phyloP scores from a whole-genome alignment of 441 rosid genomes.

The Macaranga tanarius region DNA sequence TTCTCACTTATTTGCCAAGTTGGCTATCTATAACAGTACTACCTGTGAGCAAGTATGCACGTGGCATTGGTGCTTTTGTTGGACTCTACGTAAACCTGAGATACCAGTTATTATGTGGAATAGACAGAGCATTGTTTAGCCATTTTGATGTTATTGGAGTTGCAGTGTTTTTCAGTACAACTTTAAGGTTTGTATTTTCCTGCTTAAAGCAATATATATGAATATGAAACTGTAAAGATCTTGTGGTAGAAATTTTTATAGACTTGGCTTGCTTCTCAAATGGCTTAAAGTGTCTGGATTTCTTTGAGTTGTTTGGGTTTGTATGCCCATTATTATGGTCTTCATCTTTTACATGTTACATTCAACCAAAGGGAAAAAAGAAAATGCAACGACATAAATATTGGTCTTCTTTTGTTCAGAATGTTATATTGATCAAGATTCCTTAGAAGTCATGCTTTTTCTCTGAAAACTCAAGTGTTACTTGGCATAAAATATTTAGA shows the following conservation, averaged over 20 bases:
- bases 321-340: no score
- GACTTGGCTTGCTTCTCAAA: neutral
- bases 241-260: neutral
- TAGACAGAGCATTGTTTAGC: constrained; percentile 64
- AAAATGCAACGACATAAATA: no score
- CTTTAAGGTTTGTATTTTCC: constrained; percentile 60
- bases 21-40: constrained; percentile 86
- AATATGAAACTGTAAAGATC: neutral
- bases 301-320: neutral
- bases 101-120: constrained; percentile 78
- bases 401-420: no score
- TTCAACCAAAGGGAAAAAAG: no score
- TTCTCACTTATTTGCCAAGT: constrained; percentile 36
- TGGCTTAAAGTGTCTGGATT: neutral
- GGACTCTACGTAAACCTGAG: constrained; percentile 88
- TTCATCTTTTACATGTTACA: no score
- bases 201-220: neutral
- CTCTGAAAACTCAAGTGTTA: no score
- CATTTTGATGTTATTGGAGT: constrained; percentile 98
- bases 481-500: no score
- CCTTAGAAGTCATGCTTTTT: neutral
- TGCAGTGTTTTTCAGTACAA: constrained; percentile 77
- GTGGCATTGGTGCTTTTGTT: constrained; percentile 91
- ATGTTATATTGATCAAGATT: neutral
- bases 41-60: constrained; percentile 63